Conservation (phyloP, 768 basidiomycete genomes). For the Lentinula edodes region DNA sequence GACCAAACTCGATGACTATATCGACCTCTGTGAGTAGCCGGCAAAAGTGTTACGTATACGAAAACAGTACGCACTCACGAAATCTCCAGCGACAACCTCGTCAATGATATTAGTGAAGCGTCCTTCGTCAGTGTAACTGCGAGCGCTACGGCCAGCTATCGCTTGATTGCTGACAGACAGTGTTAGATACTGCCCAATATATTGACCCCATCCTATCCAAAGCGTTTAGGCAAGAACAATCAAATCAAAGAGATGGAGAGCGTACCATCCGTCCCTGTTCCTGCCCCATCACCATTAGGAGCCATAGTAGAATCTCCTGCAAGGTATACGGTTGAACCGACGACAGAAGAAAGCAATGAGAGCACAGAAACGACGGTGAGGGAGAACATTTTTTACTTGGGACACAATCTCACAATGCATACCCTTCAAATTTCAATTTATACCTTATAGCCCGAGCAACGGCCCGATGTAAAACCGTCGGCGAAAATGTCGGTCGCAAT, state of each 20-base stretch:
- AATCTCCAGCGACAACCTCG: conserved; percentile 32
- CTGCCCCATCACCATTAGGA: conserved; percentile 29
- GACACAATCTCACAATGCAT: not conserved
- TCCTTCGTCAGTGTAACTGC: conserved; percentile 44
- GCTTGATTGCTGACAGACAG: conserved; percentile 42
- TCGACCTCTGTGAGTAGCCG: not conserved
- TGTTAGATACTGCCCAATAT: conserved; percentile 33
- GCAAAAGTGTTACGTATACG: no score
- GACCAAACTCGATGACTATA: conserved; percentile 20
- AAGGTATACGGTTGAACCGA: conserved; percentile 31
- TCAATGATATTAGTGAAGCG: conserved; percentile 37
- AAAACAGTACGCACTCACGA: conserved; percentile 21
- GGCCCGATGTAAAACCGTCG: conserved; percentile 3
- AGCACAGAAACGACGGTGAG: not conserved
- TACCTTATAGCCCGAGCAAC: not conserved
- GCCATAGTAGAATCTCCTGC: conserved; percentile 45
- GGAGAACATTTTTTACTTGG: not conserved
- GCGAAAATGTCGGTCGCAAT: not conserved
- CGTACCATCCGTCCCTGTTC: conserved; percentile 23
- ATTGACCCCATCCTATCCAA: conserved; percentile 40
- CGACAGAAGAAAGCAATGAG: not conserved
- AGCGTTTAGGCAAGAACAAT: not conserved
- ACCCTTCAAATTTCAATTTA: not conserved
- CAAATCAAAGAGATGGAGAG: not conserved
- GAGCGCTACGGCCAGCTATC: conserved; percentile 38